Evolutionary conservation across 108 stramenopile species (phyloP).

Genomic region (Cylindrotheca fusiformis): DNA sequence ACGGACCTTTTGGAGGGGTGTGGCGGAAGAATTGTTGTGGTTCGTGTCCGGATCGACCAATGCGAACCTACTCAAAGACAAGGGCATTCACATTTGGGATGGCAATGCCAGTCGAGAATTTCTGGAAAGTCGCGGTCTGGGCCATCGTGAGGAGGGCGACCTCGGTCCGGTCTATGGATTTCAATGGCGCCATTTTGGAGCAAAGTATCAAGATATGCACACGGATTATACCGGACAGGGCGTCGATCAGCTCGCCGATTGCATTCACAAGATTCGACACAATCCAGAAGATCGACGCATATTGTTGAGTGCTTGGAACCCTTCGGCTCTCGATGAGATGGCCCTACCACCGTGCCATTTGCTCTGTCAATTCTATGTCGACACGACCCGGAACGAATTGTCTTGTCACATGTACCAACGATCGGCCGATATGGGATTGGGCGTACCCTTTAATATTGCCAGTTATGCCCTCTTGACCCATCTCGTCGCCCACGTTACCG

Average conservation of each 20-base stretch:
- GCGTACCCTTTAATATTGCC: conserved; percentile 99
- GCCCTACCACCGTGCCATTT: conserved; percentile 99
- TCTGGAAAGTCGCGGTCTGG: conserved; percentile 88
- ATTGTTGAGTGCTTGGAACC: conserved; percentile 98
- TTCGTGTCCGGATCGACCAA: conserved; percentile 96
- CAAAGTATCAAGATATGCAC: conserved; percentile 95
- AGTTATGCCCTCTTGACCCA: conserved; percentile 94
- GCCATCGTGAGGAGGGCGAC: conserved; percentile 97
- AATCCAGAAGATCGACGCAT: conserved; percentile 97
- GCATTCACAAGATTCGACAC: conserved; percentile 93
- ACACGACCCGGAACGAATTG: conserved; percentile 90
- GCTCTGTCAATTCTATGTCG: conserved; percentile 99
- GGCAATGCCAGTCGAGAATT: conserved; percentile 99
- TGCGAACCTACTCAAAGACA: conserved; percentile 91
- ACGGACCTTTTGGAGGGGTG: conserved; percentile 98
- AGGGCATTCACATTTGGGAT: conserved; percentile 99
- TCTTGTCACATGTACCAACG: conserved; percentile 99
- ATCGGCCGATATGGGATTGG: conserved; percentile 99
- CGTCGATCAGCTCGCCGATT: conserved; percentile 96
- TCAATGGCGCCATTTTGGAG: conserved; percentile 99
- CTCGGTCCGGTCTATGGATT: conserved; percentile 99
- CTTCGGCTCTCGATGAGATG: conserved; percentile 91
- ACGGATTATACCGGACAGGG: conserved; percentile 98
- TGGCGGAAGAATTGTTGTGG: conserved; percentile 99
- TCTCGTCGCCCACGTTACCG: conserved; percentile 92